Conservation (phyloP, 2,329 filamentous ascomycete species). For the Dactylonectria macrodidyma region DNA sequence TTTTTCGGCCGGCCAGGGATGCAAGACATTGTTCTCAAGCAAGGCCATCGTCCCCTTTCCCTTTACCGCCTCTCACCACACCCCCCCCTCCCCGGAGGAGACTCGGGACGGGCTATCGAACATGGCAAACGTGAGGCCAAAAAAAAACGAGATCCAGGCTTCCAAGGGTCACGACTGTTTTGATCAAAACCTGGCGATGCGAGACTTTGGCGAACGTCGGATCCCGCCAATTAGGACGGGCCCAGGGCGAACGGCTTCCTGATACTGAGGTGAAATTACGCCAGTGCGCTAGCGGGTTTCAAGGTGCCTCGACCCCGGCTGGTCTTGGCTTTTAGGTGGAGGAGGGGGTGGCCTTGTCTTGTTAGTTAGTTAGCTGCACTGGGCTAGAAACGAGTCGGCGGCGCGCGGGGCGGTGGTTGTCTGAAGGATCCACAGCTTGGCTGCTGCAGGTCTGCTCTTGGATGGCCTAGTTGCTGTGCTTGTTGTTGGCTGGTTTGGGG, state of each 20-base stretch:
- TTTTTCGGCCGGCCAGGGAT: neutral
- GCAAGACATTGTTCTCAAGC: neutral
- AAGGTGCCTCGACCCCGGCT: slow-evolving; percentile 55
- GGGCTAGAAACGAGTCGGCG: slow-evolving; percentile 21
- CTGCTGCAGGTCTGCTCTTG: neutral
- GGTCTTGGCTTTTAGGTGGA: neutral
- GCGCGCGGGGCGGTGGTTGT: slow-evolving; percentile 10
- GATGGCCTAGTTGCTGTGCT: neutral
- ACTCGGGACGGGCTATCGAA: neutral
- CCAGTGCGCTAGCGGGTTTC: slow-evolving; percentile 68
- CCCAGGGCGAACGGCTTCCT: slow-evolving; percentile 45
- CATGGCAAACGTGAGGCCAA: neutral
- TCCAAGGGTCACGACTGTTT: neutral
- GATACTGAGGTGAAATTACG: slow-evolving; percentile 65
- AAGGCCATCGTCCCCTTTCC: slow-evolving; percentile 4
- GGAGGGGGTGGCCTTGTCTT: no score
- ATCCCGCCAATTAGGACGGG: slow-evolving; percentile 30
- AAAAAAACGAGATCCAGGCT: neutral
- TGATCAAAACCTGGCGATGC: slow-evolving; percentile 7
- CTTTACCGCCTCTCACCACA: neutral
- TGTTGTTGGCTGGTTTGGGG: neutral
- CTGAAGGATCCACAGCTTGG: neutral
- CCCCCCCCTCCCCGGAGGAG: neutral
- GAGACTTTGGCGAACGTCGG: slow-evolving; percentile 11
- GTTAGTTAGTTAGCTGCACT: neutral